Conservation (phyloP, 768 basidiomycete genomes). For the Mycena amicta region DNA sequence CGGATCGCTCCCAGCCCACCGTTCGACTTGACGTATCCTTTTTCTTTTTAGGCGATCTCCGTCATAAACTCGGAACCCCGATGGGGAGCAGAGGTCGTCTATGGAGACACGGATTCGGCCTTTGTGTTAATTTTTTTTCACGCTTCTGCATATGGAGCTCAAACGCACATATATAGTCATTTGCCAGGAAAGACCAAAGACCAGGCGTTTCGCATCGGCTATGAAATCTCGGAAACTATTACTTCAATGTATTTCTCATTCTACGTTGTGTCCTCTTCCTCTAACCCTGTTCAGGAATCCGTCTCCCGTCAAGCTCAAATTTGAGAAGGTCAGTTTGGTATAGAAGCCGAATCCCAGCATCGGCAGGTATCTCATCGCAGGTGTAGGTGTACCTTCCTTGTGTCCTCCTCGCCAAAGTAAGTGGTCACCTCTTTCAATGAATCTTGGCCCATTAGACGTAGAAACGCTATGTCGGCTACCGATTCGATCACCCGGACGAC, state of each 20-base stretch:
- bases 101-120: constrained; percentile 96
- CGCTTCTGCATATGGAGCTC: too few relatives aligned
- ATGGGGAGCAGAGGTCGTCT: constrained; percentile 90
- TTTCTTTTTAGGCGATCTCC: constrained; percentile 69
- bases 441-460: neutral
- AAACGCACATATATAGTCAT: constrained; percentile 48
- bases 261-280: neutral
- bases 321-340: constrained; percentile 86
- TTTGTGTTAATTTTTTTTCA: constrained; percentile 58
- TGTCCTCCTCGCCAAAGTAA: constrained; percentile 86
- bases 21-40: too few relatives aligned
- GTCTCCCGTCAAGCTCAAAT: constrained; percentile 91
- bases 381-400: constrained; percentile 95
- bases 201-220: constrained; percentile 89
- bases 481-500: constrained; percentile 86
- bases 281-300: constrained; percentile 61
- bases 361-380: too few relatives aligned
- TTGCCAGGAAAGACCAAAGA: constrained; percentile 90
- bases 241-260: constrained; percentile 41
- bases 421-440: neutral
- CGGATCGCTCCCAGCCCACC: neutral
- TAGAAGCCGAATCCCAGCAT: too few relatives aligned
- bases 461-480: constrained; percentile 98
- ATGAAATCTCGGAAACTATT: constrained; percentile 88
- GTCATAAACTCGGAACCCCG: constrained; percentile 73